phyloP scores from a whole-genome alignment of 495 filamentous ascomycete species.

The Aspergillus avenaceus region DNA sequence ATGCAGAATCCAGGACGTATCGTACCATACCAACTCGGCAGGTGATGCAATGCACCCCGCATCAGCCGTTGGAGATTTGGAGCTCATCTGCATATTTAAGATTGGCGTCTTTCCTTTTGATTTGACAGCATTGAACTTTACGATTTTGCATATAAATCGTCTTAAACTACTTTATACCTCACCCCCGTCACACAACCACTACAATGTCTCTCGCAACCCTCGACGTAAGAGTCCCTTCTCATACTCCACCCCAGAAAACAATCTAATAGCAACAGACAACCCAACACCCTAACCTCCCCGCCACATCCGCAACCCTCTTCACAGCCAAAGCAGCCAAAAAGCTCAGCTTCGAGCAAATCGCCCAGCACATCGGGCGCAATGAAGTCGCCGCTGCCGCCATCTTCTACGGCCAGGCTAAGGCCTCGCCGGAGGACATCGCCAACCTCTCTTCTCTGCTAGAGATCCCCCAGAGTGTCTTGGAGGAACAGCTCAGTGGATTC shows the following conservation, averaged over 20 bases:
- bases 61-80: constrained; percentile 1
- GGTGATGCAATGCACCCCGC: background rate
- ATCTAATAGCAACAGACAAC: constrained; percentile 21
- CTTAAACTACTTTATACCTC: background rate
- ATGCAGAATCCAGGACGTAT: background rate
- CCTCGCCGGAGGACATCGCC: constrained; percentile 71
- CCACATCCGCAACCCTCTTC: constrained; percentile 74
- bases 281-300: constrained; percentile 55
- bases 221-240: constrained; percentile 24
- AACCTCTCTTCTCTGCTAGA: constrained; percentile 66
- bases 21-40: background rate
- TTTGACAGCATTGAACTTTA: background rate
- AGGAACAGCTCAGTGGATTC: constrained; percentile 61
- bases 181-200: background rate
- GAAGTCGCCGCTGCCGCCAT: constrained; percentile 90
- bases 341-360: constrained; percentile 81
- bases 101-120: background rate
- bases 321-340: constrained; percentile 70
- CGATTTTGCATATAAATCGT: background rate
- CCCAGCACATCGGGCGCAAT: constrained; percentile 67
- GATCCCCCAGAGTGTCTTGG: constrained; percentile 54
- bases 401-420: constrained; percentile 90
- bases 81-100: background rate
- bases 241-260: background rate
- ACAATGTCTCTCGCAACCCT: constrained; percentile 41